Percentiles rank a stretch among this genome's conserved stretches.
phyloP scores from a whole-genome alignment of 1,284 basidiomycete species.

The Rhodotorula sp. region DNA sequence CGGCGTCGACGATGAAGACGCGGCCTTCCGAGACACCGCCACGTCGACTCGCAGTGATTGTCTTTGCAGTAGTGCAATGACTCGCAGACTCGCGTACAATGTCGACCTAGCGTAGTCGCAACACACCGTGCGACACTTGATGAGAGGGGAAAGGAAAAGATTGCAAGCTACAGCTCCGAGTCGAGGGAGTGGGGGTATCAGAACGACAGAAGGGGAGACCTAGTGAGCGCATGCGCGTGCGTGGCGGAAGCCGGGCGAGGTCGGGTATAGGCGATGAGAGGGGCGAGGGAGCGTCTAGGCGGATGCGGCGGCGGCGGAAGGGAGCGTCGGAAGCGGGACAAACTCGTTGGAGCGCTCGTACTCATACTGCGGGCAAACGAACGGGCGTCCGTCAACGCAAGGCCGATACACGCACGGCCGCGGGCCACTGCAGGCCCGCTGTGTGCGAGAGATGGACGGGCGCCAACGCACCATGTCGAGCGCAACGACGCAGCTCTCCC shows the following conservation, averaged over 20 bases:
- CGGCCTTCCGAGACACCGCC: no score
- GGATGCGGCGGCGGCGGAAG: slow-evolving; percentile 6
- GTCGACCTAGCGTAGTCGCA: not conserved
- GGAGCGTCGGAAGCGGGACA: slow-evolving; percentile 24
- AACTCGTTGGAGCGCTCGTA: slow-evolving; percentile 74
- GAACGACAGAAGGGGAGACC: no score
- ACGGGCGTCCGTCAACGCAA: no score
- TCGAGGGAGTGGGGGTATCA: no score
- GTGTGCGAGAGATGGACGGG: not conserved
- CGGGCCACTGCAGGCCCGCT: not conserved
- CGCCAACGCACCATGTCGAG: slow-evolving; percentile 71
- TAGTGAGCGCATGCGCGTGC: no score
- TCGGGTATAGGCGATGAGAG: not conserved
- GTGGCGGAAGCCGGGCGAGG: not conserved
- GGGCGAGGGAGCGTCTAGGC: not conserved
- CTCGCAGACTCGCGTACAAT: no score
- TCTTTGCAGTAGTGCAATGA: no score
- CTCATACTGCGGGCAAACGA: slow-evolving; percentile 64
- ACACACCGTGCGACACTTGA: not conserved
- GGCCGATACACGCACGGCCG: not conserved
- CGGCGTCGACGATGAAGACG: no score
- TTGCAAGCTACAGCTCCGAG: no score
- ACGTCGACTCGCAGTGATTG: no score
- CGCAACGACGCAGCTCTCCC: slow-evolving; percentile 94
- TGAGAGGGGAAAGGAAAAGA: not conserved